phyloP scores from a whole-genome alignment of 139 green algal species.

The Chlamydomonas schloesseri region DNA sequence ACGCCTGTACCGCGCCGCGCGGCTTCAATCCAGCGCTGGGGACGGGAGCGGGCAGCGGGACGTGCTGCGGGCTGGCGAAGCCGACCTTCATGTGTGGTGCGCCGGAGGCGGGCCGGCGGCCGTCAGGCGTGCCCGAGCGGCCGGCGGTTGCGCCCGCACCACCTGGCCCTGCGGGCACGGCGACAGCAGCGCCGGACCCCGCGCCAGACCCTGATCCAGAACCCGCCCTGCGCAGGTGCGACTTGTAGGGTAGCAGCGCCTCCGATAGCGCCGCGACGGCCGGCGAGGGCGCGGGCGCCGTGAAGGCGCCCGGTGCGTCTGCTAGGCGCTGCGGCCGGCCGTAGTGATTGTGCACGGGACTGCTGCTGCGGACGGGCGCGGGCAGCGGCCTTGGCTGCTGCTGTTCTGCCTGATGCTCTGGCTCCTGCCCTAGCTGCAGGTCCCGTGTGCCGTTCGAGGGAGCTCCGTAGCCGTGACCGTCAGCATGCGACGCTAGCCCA shows the following conservation, averaged over 20 bases:
- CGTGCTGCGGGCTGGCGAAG: constrained; percentile 14
- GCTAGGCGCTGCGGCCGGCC: not conserved
- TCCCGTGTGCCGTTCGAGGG: not conserved
- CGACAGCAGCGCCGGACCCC: too few species aligned
- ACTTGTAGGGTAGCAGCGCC: constrained; percentile 36
- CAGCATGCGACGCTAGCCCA: too few species aligned
- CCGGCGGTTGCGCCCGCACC: not conserved
- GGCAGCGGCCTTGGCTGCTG: not conserved
- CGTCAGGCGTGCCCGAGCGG: constrained; percentile 1
- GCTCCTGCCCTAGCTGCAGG: not conserved
- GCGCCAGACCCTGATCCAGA: not conserved
- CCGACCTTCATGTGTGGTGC: not conserved
- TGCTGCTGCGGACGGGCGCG: constrained; percentile 19
- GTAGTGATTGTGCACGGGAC: not conserved
- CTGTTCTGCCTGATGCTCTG: not conserved
- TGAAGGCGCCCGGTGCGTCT: not conserved
- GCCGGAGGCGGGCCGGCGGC: not conserved
- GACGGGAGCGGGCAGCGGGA: not conserved
- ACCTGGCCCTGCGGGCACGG: too few species aligned
- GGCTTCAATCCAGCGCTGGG: not conserved
- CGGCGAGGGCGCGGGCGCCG: not conserved
- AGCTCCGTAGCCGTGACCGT: too few species aligned
- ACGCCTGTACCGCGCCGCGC: too few species aligned
- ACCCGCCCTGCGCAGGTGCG: not conserved
- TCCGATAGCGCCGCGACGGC: not conserved